Base-by-base conservation (phyloP, 805 yeast genomes). In the Ogataea siamensis region DNA sequence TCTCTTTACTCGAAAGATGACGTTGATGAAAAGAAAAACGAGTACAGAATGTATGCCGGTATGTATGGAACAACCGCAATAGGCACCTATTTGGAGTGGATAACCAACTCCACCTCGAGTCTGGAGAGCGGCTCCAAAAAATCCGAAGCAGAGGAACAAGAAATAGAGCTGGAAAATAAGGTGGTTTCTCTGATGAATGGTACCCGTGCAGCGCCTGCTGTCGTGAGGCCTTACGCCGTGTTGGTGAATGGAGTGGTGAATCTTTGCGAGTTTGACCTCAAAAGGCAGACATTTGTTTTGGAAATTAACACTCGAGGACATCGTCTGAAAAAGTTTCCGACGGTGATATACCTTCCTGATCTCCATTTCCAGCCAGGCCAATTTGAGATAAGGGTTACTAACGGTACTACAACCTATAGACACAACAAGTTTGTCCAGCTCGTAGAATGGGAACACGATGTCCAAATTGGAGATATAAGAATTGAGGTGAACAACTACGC, bases 1-100 rank as follows among this genome's bases (percentile, higher is more conserved):
- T 85, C 96, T 1, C 74, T 91, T 40, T 91, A 83, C 83, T 82
- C 93, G 2, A 62, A 68, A 3, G 88, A 82, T 44, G 87, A 83
- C 40, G 55, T 37, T 44, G 39, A 42, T 17, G 47, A 50, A 42
- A 19, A n/a, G 7, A 42, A 43, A 14, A 13, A n/a, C 3, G 44
- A 43, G 7, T 47, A 47, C 18, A 37, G 37, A 7, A 12, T 51
- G 42, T 28, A 32, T 3, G 5, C 39, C 7, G 38, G 48, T 8
- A 34, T 32, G 14, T 47, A 49, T 34, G 54, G 49, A 13, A 43
- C 42, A 13, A 31, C 40, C 32, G 43, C 35, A 40, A 45, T 34
- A 11, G 49, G 45, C 14, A 32, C 51, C 48, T 39, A 61, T 56
- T 21, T 53, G 51, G 50, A 51, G 12, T 48, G 51, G 54, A 39